Evolutionary conservation across 2,329 filamentous ascomycete species (phyloP), one percentile per base, ranked within the genome.

Genomic region (Hypoxylon sp.): DNA sequence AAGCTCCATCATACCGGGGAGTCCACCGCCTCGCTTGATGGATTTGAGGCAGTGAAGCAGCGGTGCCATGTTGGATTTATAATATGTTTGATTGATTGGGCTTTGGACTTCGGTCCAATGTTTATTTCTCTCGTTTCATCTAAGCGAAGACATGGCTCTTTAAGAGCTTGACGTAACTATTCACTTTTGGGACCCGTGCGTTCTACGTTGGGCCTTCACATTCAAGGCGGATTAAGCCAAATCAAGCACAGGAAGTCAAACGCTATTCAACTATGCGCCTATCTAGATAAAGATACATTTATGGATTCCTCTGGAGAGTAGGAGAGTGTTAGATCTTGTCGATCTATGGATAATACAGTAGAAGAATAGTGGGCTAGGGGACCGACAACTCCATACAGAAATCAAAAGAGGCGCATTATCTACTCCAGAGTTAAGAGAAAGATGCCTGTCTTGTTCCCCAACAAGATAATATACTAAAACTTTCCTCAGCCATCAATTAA

Each of bases 11-110:
- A 17, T 62, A 19, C 19, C 32, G 35, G 46, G 15, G 8, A 31
- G 24, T 44, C 24, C 19, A 58, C 60, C 52, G 51, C 24, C 35
- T 24, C 32, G 13, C 24, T 52, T 17, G 44, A 39, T 35, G 39
- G 17, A 11, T 11, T 44, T 21, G 39, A 19, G 39, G 39, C 39
- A 10, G 39, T 44, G 55, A 50, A n/a, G 17, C 39, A 56, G 6
- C 53, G 24, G 2, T 13, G 29, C 7, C 10, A 19, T 6, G 13
- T 19, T 53, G 29, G 5, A n/a, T 21, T 2, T 19, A 37, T 53
- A 21, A 24, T 37, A 10, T 15, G 1, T 10, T 19, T 10, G 17
- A 44, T 44, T 44, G 17, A 21, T 10, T 11, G 3, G 39, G 7
- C 11, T 42, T 44, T 8, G 3, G 17, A 21, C 17, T 44, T 37